A percentile compares a stretch with the other conserved stretches of the same genome.
Evolutionary conservation across 2,329 filamentous ascomycete genomes (phyloP).

Genomic region (Emergomyces orientalis): DNA sequence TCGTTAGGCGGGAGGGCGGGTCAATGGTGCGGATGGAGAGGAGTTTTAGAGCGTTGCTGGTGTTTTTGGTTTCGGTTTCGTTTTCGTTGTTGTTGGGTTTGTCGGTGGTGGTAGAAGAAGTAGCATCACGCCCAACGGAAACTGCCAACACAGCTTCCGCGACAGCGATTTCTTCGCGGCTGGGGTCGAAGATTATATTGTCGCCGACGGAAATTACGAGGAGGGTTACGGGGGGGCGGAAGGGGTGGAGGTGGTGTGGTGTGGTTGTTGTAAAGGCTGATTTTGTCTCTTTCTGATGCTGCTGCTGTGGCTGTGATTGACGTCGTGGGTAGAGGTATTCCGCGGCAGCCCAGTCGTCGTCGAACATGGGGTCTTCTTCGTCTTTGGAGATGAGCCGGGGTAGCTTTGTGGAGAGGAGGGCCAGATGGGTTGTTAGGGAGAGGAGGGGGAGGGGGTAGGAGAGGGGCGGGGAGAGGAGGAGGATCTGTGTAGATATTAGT

Average conservation of each 20-base stretch:
- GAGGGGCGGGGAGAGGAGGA: constrained; percentile 83
- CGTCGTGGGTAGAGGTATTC: constrained; percentile 61
- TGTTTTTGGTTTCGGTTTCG: constrained; percentile 26
- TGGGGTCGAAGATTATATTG: constrained; percentile 91
- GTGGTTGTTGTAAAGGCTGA: too few species aligned
- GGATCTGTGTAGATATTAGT: constrained; percentile 50
- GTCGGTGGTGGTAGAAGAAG: constrained; percentile 8
- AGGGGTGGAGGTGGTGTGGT: constrained; percentile 19
- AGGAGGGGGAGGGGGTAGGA: constrained; percentile 90
- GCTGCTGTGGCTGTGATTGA: background rate
- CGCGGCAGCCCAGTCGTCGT: constrained; percentile 92
- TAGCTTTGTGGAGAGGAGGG: constrained; percentile 75
- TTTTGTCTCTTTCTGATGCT: too few species aligned
- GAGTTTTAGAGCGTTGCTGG: constrained; percentile 45
- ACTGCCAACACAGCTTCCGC: constrained; percentile 83
- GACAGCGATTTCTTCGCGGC: constrained; percentile 82
- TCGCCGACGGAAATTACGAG: constrained; percentile 77
- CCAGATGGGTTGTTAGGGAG: constrained; percentile 86
- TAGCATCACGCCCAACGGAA: constrained; percentile 44
- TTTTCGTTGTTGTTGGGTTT: constrained; percentile 26
- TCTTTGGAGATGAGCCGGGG: constrained; percentile 77
- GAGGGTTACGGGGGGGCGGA: constrained; percentile 75
- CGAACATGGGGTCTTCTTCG: constrained; percentile 94
- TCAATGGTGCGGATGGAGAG: constrained; percentile 65
- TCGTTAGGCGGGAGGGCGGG: constrained; percentile 62